A percentile compares a stretch with the other conserved stretches of the same genome.
Conservation (phyloP, 169 alveolate species). For the Eimeria necatrix region DNA sequence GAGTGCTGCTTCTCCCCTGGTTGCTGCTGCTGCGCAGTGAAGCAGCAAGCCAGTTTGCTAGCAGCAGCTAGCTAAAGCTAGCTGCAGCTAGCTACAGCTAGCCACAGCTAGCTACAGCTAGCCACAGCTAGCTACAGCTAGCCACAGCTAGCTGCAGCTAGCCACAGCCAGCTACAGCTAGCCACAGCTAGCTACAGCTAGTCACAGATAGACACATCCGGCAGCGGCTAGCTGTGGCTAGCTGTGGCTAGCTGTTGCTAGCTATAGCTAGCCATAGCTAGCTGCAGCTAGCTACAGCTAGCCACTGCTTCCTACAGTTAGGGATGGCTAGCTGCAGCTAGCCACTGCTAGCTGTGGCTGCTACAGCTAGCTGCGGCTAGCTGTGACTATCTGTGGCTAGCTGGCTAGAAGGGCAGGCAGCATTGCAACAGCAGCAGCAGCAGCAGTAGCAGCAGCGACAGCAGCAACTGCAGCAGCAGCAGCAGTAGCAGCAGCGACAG, state of each 20-base stretch:
- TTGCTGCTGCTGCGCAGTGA: too few relatives aligned
- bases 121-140: constrained; percentile 6
- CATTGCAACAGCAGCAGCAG: background rate
- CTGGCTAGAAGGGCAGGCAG: background rate
- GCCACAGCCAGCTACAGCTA: background rate
- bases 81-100: background rate
- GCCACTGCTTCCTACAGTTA: background rate
- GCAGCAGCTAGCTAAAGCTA: background rate
- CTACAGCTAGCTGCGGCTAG: background rate
- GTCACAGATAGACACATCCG: background rate
- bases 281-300: background rate
- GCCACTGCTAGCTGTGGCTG: background rate
- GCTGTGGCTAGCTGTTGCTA: background rate
- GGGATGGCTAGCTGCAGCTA: background rate
- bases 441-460: background rate
- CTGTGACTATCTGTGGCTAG: background rate
- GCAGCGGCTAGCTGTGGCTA: background rate
- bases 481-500: background rate
- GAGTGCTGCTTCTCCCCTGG: too few relatives aligned
- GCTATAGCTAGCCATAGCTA: background rate
- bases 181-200: background rate
- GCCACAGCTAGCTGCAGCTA: background rate
- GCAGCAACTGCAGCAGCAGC: background rate
- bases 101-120: background rate
- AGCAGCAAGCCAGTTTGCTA: too few relatives aligned